Conservation (phyloP, 2,329 filamentous ascomycete genomes). For the Botryosphaeria agaves region DNA sequence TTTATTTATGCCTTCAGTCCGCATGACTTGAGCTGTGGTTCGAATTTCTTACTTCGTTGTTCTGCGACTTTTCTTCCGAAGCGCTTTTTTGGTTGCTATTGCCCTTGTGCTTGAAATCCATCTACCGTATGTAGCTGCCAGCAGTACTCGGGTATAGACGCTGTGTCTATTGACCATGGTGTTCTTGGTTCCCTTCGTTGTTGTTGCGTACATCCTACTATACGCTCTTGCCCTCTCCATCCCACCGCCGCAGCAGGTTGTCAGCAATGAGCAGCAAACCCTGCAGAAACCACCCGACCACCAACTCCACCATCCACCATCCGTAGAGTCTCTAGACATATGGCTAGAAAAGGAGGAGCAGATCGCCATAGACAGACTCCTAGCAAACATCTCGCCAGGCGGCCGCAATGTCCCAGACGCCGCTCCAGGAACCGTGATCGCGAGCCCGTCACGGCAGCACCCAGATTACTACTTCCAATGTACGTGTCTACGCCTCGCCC, state of each 20-base stretch:
- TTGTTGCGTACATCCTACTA: constrained; percentile 8
- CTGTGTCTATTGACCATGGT: neutral
- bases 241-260: constrained; percentile 8
- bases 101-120: too few species aligned
- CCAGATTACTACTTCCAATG: constrained; percentile 29
- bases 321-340: constrained; percentile 11
- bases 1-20: too few species aligned
- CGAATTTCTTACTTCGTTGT: too few species aligned
- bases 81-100: too few species aligned
- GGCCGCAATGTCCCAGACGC: constrained; percentile 19
- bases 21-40: too few species aligned
- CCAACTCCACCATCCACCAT: neutral
- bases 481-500: constrained; percentile 6
- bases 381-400: constrained; percentile 25
- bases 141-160: too few species aligned
- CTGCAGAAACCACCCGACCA: neutral
- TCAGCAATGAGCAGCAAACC: constrained; percentile 6
- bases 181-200: constrained; percentile 3
- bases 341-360: constrained; percentile 20
- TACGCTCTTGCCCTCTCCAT: constrained; percentile 14
- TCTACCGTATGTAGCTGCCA: too few species aligned
- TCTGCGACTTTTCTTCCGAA: too few species aligned
- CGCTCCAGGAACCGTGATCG: constrained; percentile 22
- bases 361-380: constrained; percentile 18
- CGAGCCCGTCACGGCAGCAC: constrained; percentile 21